Percentiles rank a stretch among this genome's conserved stretches.
Evolutionary conservation across 1,139 yeast species (phyloP).

Genomic region (Torulaspora pretoriensis): DNA sequence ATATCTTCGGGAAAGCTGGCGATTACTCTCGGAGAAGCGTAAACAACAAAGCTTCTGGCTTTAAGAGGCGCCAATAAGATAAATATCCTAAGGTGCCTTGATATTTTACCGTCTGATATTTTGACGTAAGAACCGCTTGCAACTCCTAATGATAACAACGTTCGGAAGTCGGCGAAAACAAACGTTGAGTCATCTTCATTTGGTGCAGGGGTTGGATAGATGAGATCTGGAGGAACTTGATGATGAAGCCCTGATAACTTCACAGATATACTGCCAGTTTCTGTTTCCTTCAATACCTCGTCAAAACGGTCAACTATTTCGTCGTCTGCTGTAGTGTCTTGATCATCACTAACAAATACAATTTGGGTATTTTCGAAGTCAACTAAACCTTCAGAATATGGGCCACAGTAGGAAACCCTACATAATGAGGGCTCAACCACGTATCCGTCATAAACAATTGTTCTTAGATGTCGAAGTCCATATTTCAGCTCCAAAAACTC

Average conservation of each 20-base stretch:
- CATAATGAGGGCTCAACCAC: constrained; percentile 21
- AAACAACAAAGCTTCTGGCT: constrained; percentile 16
- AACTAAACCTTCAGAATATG: constrained; percentile 22
- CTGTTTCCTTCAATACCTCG: neutral
- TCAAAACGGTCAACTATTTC: neutral
- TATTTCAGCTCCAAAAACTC: constrained; percentile 25
- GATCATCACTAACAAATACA: constrained; percentile 19
- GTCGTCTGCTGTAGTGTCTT: neutral
- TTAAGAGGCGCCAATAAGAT: constrained; percentile 26
- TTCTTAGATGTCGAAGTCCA: constrained; percentile 14
- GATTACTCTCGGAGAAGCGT: constrained; percentile 28
- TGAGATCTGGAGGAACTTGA: constrained; percentile 17
- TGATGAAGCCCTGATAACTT: constrained; percentile 12
- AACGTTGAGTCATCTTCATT: constrained; percentile 28
- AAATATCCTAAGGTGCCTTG: constrained; percentile 23
- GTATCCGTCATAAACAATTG: constrained; percentile 22
- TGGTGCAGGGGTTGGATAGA: constrained; percentile 14
- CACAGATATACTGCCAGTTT: neutral
- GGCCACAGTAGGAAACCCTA: constrained; percentile 20
- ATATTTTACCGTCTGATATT: constrained; percentile 7
- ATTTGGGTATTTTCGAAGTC: constrained; percentile 25
- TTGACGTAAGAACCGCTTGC: constrained; percentile 27
- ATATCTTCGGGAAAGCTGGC: constrained; percentile 18
- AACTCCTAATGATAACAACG: constrained; percentile 22
- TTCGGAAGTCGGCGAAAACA: constrained; percentile 25